A percentile compares a stretch with the other conserved stretches of the same genome.
These are phyloP conservation scores for Gloeostereum incarnatum DNA, from an alignment of 768 basidiomycete species.

Conservation along the genomic window DNA sequence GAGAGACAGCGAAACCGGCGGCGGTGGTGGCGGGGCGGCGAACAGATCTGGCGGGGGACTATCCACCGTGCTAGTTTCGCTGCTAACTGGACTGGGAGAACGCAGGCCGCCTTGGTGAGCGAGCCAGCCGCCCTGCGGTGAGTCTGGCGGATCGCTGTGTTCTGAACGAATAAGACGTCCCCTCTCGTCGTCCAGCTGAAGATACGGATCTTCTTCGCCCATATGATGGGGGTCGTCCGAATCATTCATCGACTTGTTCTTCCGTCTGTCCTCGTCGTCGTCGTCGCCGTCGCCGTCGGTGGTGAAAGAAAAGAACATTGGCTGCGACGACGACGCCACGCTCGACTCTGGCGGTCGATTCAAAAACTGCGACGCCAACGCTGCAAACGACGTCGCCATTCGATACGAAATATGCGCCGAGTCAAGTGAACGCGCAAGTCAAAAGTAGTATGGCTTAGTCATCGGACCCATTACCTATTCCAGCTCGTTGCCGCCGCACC, in stretches of 20 bases:
- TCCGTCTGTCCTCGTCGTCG: constrained; percentile 30
- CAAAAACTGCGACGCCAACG: constrained; percentile 77
- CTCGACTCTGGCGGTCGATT: constrained; percentile 48
- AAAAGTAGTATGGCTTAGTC: too few relatives aligned
- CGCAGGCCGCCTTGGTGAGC: constrained; percentile 21
- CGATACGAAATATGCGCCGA: too few relatives aligned
- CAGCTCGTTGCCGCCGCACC: background rate
- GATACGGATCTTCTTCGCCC: constrained; percentile 71
- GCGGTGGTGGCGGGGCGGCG: constrained; percentile 31
- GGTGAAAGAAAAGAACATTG: constrained; percentile 84
- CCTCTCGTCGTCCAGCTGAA: constrained; percentile 61
- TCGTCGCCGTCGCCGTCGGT: constrained; percentile 55
- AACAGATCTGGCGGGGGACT: constrained; percentile 34
- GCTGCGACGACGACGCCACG: constrained; percentile 55
- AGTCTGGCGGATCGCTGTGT: constrained; percentile 18
- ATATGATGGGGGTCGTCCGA: constrained; percentile 61
- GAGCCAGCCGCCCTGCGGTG: constrained; percentile 3
- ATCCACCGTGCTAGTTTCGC: constrained; percentile 26
- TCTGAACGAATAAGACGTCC: constrained; percentile 26
- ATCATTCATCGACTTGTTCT: constrained; percentile 59
- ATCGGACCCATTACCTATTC: too few relatives aligned
- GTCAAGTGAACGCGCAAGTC: too few relatives aligned
- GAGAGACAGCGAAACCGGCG: constrained; percentile 51
- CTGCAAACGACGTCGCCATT: constrained; percentile 54
- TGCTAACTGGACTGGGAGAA: constrained; percentile 24